Evolutionary conservation across 495 filamentous ascomycete species (phyloP), one percentile per base, ranked within the genome.

Genomic region (Hypoxylon trugodes): DNA sequence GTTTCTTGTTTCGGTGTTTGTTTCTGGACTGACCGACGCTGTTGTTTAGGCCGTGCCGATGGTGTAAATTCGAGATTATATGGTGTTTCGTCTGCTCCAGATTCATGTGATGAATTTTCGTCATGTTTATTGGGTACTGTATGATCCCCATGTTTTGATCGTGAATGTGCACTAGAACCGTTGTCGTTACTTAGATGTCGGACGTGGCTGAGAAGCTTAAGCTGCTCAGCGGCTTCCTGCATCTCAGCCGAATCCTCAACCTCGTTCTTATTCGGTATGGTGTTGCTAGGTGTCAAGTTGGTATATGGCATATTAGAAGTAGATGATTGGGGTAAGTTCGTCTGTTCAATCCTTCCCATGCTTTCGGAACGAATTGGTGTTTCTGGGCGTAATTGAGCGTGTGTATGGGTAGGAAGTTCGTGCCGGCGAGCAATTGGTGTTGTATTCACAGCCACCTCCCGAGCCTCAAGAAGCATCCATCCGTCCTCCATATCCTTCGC

Each of bases 191-290:
- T 79, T 16, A 76, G 52, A 49, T 78, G 80, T 16, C 82, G 75
- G 30, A 84, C 80, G 57, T 85, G 82, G 52, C 82, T 84, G n/a
- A 86, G 59, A 22, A 81, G 81, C 59, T 84, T 84, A 22, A 86
- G 75, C 67, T 84, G 83, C 59, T 83, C 81, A 8, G 83, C 83
- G 36, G 83, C 83, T 68, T 84, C 81, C 37, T 83, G 79, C 81
- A 86, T 84, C 69, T 86, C 83, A 12, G 78, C 81, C 8, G 82
- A 81, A 45, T 84, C 83, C 63, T 84, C 82, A 9, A 81, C 81
- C 8, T 84, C 80, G 19, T 80, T 76, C 59, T 83, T 82, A 26
- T 64, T 61, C 2, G 65, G 52, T n/a, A 61, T 54, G 6, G 47
- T 51, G 13, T 71, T 56, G 1, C 54, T 54, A 2, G 70, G 67